These are phyloP conservation scores for Schizonepeta tenuifolia DNA, from an alignment of 257 asterid species.

Conservation along the genomic window DNA sequence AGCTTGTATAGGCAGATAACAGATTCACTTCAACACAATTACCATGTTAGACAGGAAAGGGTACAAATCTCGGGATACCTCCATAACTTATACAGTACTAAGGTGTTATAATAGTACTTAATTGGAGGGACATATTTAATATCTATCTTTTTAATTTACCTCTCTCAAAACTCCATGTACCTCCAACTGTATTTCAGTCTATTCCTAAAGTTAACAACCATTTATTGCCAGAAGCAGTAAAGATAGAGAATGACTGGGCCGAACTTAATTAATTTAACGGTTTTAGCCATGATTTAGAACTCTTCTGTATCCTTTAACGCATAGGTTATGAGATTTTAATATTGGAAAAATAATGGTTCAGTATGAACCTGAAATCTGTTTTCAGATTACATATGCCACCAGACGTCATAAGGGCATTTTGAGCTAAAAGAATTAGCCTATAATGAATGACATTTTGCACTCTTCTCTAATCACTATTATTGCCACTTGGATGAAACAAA, in stretches of 20 bases:
- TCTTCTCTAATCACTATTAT: background rate
- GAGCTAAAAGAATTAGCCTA: background rate
- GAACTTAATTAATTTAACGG: background rate
- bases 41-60: background rate
- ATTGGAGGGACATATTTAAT: background rate
- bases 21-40: conserved; percentile 6
- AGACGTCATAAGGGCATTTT: background rate
- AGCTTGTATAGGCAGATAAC: background rate
- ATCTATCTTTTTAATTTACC: background rate
- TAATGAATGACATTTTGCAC: background rate
- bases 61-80: background rate
- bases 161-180: background rate
- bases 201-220: background rate
- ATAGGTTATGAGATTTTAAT: background rate
- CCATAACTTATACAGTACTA: background rate
- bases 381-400: background rate
- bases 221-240: background rate
- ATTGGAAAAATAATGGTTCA: background rate
- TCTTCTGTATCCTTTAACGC: background rate
- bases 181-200: background rate
- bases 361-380: background rate
- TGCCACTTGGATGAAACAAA: background rate
- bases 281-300: background rate
- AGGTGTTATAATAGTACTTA: background rate
- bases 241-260: background rate